phyloP scores from a whole-genome alignment of 805 yeast species.

The Vanderwaltozyma polyspora region DNA sequence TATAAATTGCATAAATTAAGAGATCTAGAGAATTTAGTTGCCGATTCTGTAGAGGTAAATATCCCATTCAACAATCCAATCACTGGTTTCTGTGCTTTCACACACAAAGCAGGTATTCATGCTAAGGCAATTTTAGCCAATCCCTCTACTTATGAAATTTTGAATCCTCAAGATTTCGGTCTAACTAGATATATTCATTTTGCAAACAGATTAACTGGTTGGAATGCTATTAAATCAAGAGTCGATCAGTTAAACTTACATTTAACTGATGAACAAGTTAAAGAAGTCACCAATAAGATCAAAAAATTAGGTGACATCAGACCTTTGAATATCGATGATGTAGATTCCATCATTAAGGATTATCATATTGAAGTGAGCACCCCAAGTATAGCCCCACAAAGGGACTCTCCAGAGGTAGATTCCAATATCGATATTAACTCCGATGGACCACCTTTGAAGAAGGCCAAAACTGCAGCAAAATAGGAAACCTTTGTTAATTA shows the following conservation, averaged over 20 bases:
- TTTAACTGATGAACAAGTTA: conserved; percentile 84
- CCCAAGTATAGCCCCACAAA: conserved; percentile 7
- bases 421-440: conserved; percentile 5
- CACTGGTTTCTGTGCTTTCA: conserved; percentile 98
- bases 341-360: conserved; percentile 90
- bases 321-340: conserved; percentile 90
- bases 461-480: conserved; percentile 4
- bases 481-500: no score
- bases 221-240: conserved; percentile 98
- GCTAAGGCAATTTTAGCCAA: conserved; percentile 97
- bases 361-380: conserved; percentile 54
- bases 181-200: conserved; percentile 92
- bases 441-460: conserved; percentile 11
- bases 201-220: conserved; percentile 95
- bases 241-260: conserved; percentile 91
- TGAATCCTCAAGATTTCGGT: conserved; percentile 92
- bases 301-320: conserved; percentile 92
- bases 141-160: conserved; percentile 94
- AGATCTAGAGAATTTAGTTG: conserved; percentile 90
- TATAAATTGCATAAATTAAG: conserved; percentile 92
- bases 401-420: background rate
- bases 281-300: conserved; percentile 89
- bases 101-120: conserved; percentile 98
- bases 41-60: conserved; percentile 94
- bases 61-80: conserved; percentile 97